Evolutionary conservation across 2,329 filamentous ascomycete species (phyloP), one percentile per base, ranked within the genome.

Genomic region (Xylaria arbuscula): DNA sequence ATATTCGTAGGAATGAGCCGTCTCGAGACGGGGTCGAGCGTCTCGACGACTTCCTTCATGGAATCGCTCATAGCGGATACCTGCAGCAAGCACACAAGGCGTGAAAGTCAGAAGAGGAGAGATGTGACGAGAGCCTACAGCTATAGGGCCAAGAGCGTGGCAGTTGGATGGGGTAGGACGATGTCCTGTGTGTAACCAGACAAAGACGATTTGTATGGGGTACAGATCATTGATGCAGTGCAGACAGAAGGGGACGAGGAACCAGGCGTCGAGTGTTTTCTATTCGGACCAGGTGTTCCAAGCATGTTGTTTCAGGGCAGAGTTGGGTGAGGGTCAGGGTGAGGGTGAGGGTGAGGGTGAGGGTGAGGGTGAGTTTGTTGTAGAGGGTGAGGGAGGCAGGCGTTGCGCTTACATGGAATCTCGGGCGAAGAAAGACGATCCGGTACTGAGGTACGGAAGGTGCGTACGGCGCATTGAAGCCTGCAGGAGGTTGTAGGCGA

Each of bases 1-100:
- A 79, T 75, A 70, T 74, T 73, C n/a, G 70, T 58, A 62, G 78
- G 77, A 68, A 79, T 69, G 60, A 79, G 69, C 70, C 73, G 73
- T 73, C 72, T 73, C n/a, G 77, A 72, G 73, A 79, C 75, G 71
- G 78, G 77, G 76, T 79, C 78, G 75, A 79, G 76, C 69, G 76
- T 73, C 76, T 79, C 78, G 77, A 79, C 75, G 70, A 78, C 77
- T 77, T 78, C 74, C 74, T 76, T 77, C 76, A 79, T 77, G 74
- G 76, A 76, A 76, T 78, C 77, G 77, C 76, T 75, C 78, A 79
- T 79, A 79, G 77, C 77, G 75, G 69, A 76, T 71, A 77, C 73
- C 71, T 73, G 65, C 70, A 75, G 74, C 66, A 73, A 74, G 72
- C 71, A 74, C 68, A 75, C 70, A 74, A 75, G 72, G 71, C 74